These are phyloP conservation scores for Begonia peltatifolia DNA, from an alignment of 306 rosid genomes.

Conservation along the genomic window DNA sequence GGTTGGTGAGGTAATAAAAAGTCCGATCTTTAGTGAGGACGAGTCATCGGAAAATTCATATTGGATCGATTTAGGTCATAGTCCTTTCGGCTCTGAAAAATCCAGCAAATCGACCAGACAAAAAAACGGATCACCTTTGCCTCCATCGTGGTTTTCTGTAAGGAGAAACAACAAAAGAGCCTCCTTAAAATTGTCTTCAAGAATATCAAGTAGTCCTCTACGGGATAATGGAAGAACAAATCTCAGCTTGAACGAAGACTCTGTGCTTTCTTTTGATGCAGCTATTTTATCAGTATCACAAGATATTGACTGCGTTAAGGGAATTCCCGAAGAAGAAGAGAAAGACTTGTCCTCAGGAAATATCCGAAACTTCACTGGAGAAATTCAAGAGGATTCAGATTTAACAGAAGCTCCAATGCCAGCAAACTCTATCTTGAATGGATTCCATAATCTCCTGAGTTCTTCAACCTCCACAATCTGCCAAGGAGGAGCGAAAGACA, in stretches of 20 bases:
- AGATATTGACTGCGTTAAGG: conserved; percentile 51
- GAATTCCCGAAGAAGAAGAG: conserved; percentile 80
- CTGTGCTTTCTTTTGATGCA: conserved; percentile 82
- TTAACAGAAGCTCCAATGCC: conserved; percentile 18
- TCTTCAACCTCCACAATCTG: conserved; percentile 41
- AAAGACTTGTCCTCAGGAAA: conserved; percentile 22
- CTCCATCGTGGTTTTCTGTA: conserved; percentile 63
- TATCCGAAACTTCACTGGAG: conserved; percentile 30
- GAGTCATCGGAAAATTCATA: conserved; percentile 82
- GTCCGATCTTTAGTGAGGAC: conserved; percentile 94
- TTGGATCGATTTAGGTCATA: conserved; percentile 98
- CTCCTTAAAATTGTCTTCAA: conserved; percentile 54
- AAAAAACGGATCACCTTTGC: conserved; percentile 58
- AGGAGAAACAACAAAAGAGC: conserved; percentile 32
- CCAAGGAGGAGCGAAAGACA: conserved; percentile 51
- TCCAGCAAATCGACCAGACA: conserved; percentile 41
- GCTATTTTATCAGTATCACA: conserved; percentile 71
- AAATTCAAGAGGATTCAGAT: conserved; percentile 45
- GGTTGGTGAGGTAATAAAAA: conserved; percentile 92
- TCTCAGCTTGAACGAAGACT: conserved; percentile 35
- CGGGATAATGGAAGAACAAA: conserved; percentile 40
- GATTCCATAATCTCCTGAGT: conserved; percentile 20
- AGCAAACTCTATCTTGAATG: conserved; percentile 13
- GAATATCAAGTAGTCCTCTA: conserved; percentile 48
- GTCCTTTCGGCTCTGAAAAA: conserved; percentile 75